These are phyloP conservation scores for Cocos nucifera DNA, from an alignment of 176 grass and related monocot species.

Conservation along the genomic window DNA sequence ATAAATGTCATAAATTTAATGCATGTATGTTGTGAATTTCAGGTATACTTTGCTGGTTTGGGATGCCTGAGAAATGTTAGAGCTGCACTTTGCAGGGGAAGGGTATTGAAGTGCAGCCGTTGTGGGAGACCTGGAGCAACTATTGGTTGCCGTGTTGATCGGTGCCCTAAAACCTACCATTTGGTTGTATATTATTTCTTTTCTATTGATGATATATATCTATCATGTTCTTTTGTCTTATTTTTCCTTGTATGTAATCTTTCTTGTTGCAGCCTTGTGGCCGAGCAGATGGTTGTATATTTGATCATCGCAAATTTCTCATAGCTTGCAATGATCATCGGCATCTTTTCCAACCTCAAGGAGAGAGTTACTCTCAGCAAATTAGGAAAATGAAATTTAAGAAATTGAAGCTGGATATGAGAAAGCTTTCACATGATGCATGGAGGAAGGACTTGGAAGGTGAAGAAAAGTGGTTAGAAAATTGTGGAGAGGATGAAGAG, in stretches of 20 bases:
- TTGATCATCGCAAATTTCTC: constrained; percentile 98
- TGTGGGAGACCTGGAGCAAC: constrained; percentile 93
- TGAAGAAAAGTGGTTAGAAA: constrained; percentile 98
- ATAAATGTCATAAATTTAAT: too few relatives aligned
- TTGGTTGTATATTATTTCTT: constrained; percentile 47
- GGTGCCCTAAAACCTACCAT: constrained; percentile 93
- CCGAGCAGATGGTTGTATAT: constrained; percentile 74
- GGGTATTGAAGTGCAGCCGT: constrained; percentile 87
- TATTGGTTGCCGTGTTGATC: constrained; percentile 89
- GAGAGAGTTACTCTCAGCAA: constrained; percentile 45
- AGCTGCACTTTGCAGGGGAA: constrained; percentile 80
- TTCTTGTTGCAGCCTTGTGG: constrained; percentile 71
- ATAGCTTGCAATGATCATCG: constrained; percentile 92
- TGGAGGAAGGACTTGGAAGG: constrained; percentile 76
- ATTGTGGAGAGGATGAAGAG: constrained; percentile 96
- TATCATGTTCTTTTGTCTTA: background rate
- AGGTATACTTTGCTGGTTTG: constrained; percentile 99
- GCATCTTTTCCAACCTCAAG: constrained; percentile 83
- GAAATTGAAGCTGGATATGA: constrained; percentile 70
- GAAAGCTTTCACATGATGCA: constrained; percentile 67
- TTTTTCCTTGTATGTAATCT: background rate
- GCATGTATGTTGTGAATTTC: constrained; percentile 32
- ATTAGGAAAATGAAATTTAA: constrained; percentile 77
- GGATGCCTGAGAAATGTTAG: constrained; percentile 91
- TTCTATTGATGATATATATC: constrained; percentile 2